Base-by-base conservation (phyloP, 2,329 filamentous ascomycete genomes). In the Verruconis gallopava region DNA sequence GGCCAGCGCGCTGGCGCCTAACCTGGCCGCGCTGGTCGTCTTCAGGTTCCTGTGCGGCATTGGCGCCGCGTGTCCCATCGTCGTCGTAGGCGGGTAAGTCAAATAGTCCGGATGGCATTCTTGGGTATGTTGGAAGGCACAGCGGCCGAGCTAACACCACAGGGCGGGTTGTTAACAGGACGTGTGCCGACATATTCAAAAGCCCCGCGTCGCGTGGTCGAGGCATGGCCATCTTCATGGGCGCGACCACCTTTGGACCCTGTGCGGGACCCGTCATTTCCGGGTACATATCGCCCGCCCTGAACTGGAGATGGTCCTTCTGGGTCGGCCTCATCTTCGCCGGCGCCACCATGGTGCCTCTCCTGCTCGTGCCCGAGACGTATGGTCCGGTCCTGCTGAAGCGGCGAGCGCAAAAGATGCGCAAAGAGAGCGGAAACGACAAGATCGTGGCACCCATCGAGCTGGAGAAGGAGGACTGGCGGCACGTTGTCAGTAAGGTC, bases 261-360 rank as follows among this genome's bases (percentile, higher is more conserved):
- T 66, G 83, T n/a, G 57, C 78, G 2, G 74, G 76, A 1, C 79
- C 79, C 2, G 72, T 79, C 13, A 67, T 79, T 17, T 75, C 74
- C 1, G 79, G 78, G 6, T 82, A 71, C 57, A 69, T 73, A 30
- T 32, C 37, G 6, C 65, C 73, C 1, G 67, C 65, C 1, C 68
- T 80, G 19, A 72, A 70, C 19, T 84, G 79, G 80, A 68, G 75
- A 33, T 84, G 79, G 80, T 61, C 71, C 1, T 82, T 82, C 52
- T 83, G 79, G 72, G 69, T 85, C 18, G 78, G 66, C 12, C 64
- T 83, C 13, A 81, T 86, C 14, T 66, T 83, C 42, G 81, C 80
- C 2, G 79, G 72, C 19, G 59, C 60, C 0, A 78, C 77, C 1
- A 67, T 79, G 57, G 55, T 77, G 2, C 62, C 76, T 1, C 59